Evolutionary conservation across 805 yeast genomes (phyloP), one percentile per base, ranked within the genome.

Genomic region (Saccharomyces kudriavzevii): DNA sequence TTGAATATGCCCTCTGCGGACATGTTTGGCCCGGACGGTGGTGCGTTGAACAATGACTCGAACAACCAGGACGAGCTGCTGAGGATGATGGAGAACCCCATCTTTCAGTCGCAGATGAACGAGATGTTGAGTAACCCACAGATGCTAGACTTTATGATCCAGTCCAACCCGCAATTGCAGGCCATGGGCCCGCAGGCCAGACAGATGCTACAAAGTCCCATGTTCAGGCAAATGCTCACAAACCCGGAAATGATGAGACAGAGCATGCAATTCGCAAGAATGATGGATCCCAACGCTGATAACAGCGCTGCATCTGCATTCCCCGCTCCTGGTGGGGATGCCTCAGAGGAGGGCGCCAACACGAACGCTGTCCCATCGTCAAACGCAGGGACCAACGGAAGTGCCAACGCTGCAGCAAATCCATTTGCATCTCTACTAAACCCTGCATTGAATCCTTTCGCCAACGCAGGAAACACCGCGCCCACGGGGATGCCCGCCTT

Each of bases 1-100:
- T 50, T 60, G 25, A 91, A 89, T 62, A 76, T 94, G 70, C 98
- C 99, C 4, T 78, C 87, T 2, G 89, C 89, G 1, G 81, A 84
- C 48, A 80, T 89, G 86, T 90, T 92, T 73, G 97, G 97, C 1
- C 91, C 96, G 27, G 97, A 91, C 69, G 96, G 96, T 45, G 98
- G 97, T 17, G 81, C 86, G 88, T 58, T 57, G 22, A 64, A 58
- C 35, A 60, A 61, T 51, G 47, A 61, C 29, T 84, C 84, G 46
- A 91, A 96, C 11, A 83, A 82, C 60, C 86, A 88, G 49, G 91
- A 85, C 50, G 90, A 87, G 57, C 67, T 92, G 70, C 74, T 81
- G 35, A 75, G 77, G 52, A 82, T 89, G 87, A 77, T 94, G 84
- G 84, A 82, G 20, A 80, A 81, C 60, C 99, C 98, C 45, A 76